Evolutionary conservation across 1,284 basidiomycete genomes (phyloP).

Genomic region (Mycena citricolor): DNA sequence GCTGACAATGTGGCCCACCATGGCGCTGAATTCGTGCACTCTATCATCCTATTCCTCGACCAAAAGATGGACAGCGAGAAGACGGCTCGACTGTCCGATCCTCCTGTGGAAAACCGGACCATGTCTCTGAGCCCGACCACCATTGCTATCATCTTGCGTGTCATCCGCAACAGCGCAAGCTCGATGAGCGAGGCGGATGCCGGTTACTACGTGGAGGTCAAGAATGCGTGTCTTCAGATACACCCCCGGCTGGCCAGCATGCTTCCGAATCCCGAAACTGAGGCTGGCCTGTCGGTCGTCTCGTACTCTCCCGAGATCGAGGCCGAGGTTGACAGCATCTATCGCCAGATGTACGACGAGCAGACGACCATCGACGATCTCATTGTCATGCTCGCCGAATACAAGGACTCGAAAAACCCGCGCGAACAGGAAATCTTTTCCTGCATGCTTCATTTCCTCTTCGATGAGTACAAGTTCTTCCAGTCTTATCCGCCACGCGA

Average conservation of each 20-base stretch:
- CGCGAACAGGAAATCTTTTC: constrained; percentile 97
- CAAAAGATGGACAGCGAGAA: constrained; percentile 92
- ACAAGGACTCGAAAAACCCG: constrained; percentile 80
- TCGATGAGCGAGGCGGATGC: constrained; percentile 78
- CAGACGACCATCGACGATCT: constrained; percentile 94
- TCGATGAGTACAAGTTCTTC: constrained; percentile 99
- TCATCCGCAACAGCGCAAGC: constrained; percentile 73
- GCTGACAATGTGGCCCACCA: constrained; percentile 82
- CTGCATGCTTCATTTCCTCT: constrained; percentile 98
- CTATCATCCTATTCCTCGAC: constrained; percentile 85
- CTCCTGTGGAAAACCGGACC: constrained; percentile 74
- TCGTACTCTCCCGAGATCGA: constrained; percentile 89
- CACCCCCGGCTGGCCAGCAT: constrained; percentile 97
- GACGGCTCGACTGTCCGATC: constrained; percentile 74
- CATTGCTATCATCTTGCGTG: constrained; percentile 88
- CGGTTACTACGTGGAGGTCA: constrained; percentile 88
- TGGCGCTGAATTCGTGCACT: constrained; percentile 84
- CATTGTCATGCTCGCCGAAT: constrained; percentile 81
- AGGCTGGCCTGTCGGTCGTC: constrained; percentile 91
- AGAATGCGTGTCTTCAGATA: constrained; percentile 92
- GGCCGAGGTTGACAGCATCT: constrained; percentile 91
- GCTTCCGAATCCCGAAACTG: constrained; percentile 83
- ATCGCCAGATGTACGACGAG: constrained; percentile 98
- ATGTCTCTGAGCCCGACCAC: constrained; percentile 84
- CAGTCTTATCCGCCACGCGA: constrained; percentile 95